Evolutionary conservation across 2,329 filamentous ascomycete genomes (phyloP).

Genomic region (Clonostachys rosea): DNA sequence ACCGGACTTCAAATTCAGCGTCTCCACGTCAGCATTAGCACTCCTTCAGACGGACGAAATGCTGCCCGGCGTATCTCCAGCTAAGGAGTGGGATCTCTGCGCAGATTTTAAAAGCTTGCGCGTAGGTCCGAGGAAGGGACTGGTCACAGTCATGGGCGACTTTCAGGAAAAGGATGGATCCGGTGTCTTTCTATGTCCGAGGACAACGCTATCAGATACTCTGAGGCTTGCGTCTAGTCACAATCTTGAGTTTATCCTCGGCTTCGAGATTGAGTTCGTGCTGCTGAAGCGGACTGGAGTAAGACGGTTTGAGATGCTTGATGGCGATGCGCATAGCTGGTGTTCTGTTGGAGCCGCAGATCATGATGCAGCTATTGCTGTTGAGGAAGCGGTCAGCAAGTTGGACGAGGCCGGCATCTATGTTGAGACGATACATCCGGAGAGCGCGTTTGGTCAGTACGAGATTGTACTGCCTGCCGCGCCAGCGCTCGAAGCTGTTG

Average conservation of each 20-base stretch:
- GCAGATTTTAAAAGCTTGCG: slow-evolving; percentile 63
- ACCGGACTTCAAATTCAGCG: not conserved
- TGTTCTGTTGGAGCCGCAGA: slow-evolving; percentile 56
- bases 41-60: not conserved
- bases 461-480: slow-evolving; percentile 67
- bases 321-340: slow-evolving; percentile 66
- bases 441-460: slow-evolving; percentile 70
- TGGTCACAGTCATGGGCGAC: slow-evolving; percentile 62
- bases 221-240: slow-evolving; percentile 44
- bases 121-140: slow-evolving; percentile 50
- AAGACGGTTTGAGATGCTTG: slow-evolving; percentile 31
- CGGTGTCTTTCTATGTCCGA: slow-evolving; percentile 55
- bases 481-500: slow-evolving; percentile 62
- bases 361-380: slow-evolving; percentile 48
- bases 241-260: slow-evolving; percentile 58
- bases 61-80: slow-evolving; percentile 20
- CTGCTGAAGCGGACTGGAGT: slow-evolving; percentile 49
- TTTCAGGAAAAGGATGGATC: slow-evolving; percentile 55
- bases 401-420: slow-evolving; percentile 60
- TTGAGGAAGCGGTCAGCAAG: slow-evolving; percentile 60
- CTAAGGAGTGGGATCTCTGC: slow-evolving; percentile 62
- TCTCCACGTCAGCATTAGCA: not conserved
- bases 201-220: slow-evolving; percentile 53
- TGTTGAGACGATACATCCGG: slow-evolving; percentile 70
- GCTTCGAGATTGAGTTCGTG: slow-evolving; percentile 79